These are phyloP conservation scores for Tuber calosporum DNA, from an alignment of 495 filamentous ascomycete genomes.

Conservation along the genomic window DNA sequence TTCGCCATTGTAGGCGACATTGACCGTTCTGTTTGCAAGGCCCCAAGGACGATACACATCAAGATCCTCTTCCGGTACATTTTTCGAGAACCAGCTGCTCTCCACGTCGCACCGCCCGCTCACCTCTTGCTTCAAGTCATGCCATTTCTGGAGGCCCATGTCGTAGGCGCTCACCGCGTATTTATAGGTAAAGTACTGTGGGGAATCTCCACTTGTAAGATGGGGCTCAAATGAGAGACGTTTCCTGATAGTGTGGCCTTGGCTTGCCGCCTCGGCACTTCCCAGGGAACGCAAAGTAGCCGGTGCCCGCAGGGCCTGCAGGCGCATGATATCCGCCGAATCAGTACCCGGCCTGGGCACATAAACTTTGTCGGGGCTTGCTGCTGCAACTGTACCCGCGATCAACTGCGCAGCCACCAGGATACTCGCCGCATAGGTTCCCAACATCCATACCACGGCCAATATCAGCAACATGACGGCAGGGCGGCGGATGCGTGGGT, in stretches of 20 bases:
- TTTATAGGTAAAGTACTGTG: neutral
- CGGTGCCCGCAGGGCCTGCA: neutral
- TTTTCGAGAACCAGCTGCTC: neutral
- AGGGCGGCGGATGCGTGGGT: no score
- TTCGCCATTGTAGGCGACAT: neutral
- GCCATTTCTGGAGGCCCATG: slow-evolving; percentile 4
- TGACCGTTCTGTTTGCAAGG: neutral
- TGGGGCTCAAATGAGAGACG: neutral
- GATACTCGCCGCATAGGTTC: neutral
- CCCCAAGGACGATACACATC: slow-evolving; percentile 10
- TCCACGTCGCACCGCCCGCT: neutral
- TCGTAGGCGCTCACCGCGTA: neutral
- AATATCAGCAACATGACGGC: neutral
- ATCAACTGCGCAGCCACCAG: neutral
- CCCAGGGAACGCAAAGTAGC: neutral
- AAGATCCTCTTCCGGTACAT: neutral
- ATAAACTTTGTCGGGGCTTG: neutral
- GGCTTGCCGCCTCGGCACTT: neutral
- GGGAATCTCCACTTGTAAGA: neutral
- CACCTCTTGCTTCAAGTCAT: slow-evolving; percentile 1
- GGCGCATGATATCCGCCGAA: neutral
- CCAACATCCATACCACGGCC: neutral
- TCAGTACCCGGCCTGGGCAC: neutral
- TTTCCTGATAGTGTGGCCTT: neutral
- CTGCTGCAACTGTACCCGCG: neutral